Evolutionary conservation across 2,329 filamentous ascomycete genomes (phyloP).

Genomic region (Colletotrichum lini): DNA sequence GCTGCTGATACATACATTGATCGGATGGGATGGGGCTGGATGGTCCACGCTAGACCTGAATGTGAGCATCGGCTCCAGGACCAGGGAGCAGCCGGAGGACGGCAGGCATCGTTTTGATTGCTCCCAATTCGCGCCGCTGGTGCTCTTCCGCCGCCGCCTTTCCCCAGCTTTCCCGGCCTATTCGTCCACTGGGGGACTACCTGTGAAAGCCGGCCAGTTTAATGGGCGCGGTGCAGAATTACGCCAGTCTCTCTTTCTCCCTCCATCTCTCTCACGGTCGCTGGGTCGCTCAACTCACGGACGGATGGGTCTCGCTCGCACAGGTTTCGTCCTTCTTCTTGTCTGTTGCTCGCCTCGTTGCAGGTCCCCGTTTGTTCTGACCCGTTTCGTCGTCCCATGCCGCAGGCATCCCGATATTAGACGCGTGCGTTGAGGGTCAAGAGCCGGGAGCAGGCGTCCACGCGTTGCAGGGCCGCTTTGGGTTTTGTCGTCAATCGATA

Average conservation of each 20-base stretch:
- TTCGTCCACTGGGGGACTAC: slow-evolving; percentile 6
- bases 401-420: slow-evolving; percentile 31
- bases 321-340: slow-evolving; percentile 3
- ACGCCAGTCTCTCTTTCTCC: slow-evolving; percentile 20
- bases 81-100: slow-evolving; percentile 2
- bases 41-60: slow-evolving; percentile 26
- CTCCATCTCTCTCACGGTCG: too few species aligned
- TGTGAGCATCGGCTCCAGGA: slow-evolving; percentile 14
- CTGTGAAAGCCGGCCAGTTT: slow-evolving; percentile 9
- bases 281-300: neutral
- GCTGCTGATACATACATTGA: neutral
- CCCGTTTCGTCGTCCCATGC: slow-evolving; percentile 15
- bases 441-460: slow-evolving; percentile 17
- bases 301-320: neutral
- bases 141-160: slow-evolving; percentile 16
- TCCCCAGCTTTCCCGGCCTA: slow-evolving; percentile 26
- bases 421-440: slow-evolving; percentile 15
- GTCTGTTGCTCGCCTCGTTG: slow-evolving; percentile 15
- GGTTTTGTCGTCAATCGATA: slow-evolving; percentile 19
- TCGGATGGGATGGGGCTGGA: neutral
- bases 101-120: slow-evolving; percentile 29
- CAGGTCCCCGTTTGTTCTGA: neutral
- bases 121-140: slow-evolving; percentile 30
- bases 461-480: slow-evolving; percentile 4
- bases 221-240: slow-evolving; percentile 28